phyloP scores from a whole-genome alignment of 2,329 filamentous ascomycete species.

The Colletotrichum tamarilloi region DNA sequence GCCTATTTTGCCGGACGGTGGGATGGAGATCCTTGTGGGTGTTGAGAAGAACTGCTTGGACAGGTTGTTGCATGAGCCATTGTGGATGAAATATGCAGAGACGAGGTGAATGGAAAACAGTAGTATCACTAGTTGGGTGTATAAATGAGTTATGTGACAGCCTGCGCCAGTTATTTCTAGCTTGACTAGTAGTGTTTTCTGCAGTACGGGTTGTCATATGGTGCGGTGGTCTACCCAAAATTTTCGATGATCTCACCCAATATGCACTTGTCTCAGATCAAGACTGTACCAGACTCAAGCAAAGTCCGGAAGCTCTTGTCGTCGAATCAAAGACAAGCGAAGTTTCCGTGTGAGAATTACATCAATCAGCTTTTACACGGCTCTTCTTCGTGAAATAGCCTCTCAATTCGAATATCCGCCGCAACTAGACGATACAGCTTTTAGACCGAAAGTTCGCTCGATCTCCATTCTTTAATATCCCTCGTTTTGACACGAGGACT shows the following conservation, averaged over 20 bases:
- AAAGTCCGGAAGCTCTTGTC: not conserved
- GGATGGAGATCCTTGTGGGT: conserved; percentile 47
- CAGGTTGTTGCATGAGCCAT: conserved; percentile 43
- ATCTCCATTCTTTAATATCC: not conserved
- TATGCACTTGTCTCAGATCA: not conserved
- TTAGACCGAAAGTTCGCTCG: too few relatives aligned
- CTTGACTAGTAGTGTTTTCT: not conserved
- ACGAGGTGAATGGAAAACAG: not conserved
- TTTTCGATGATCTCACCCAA: not conserved
- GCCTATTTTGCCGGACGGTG: conserved; percentile 45
- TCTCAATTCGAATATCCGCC: too few relatives aligned
- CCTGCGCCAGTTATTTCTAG: not conserved
- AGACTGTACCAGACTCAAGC: not conserved
- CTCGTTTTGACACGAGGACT: not conserved
- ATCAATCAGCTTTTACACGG: too few relatives aligned
- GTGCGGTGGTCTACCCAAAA: not conserved
- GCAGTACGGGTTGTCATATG: not conserved
- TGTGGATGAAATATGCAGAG: conserved; percentile 35
- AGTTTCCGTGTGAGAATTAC: too few relatives aligned
- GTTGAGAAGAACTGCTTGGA: conserved; percentile 44
- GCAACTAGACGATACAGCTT: too few relatives aligned
- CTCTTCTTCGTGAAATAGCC: too few relatives aligned
- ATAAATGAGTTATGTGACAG: not conserved
- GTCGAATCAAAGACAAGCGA: too few relatives aligned
- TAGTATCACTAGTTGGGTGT: not conserved